Evolutionary conservation across 345 rosid genomes (phyloP), one percentile per base, ranked within the genome.

Genomic region (Lepidium aucheri): DNA sequence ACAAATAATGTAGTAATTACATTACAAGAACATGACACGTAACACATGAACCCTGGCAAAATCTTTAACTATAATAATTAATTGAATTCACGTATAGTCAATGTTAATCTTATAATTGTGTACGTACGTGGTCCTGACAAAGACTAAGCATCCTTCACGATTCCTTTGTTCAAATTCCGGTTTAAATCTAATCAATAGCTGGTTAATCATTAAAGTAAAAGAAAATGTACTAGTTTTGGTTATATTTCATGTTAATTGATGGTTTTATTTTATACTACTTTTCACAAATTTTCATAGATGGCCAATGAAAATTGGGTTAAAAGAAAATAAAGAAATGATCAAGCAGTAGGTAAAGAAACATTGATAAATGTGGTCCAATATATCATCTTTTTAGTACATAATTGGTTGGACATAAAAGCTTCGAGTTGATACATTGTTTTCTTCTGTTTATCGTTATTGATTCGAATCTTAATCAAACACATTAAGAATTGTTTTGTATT

Each of bases 301-400:
- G 32, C 38, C 39, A 43, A 2, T 42, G 12, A 36, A 33, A 62
- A 43, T 46, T 44, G 8, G 59, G 46, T 47, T 63, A 63, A 36
- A 24, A 42, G 10, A 34, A 20, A 49, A 9, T 7, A 4, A 1
- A n/a, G 9, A 46, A 28, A 39, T 63, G 5, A 55, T 17, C 57
- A 72, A 64, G 65, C 64, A 56, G 76, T 72, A 64, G 70, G 76
- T 72, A 53, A 39, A 46, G 58, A 53, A 65, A 63, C 66, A 65
- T 41, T 65, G 54, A 58, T 65, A 72, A 57, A 72, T 62, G 71
- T 72, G 76, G 76, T 72, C 76, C 76, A 58, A 58, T 57, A 50
- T 59, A 54, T 65, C 51, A 72, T 65, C 76, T 41, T 13, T 33
- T 13, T 33, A 34, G 71, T 65, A 59, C 55, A 65, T 72, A 72